phyloP scores from a whole-genome alignment of 2,329 filamentous ascomycete genomes.

The Pezicula rhizophila region DNA sequence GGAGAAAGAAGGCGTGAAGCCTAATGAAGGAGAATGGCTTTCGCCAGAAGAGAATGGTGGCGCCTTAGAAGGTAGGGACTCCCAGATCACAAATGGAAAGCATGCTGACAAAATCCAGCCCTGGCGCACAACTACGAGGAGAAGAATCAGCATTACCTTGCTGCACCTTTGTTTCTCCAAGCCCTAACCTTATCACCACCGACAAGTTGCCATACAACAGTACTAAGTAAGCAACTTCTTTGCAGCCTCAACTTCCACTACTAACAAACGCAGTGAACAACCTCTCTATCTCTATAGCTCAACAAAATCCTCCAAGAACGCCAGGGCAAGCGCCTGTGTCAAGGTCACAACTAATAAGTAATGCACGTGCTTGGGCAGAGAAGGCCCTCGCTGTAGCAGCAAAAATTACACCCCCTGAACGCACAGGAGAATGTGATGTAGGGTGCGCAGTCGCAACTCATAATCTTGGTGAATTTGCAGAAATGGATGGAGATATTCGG shows the following conservation, averaged over 20 bases:
- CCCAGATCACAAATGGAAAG: neutral
- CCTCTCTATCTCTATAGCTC: slow-evolving; percentile 65
- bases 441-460: slow-evolving; percentile 80
- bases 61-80: slow-evolving; percentile 54
- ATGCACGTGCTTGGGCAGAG: slow-evolving; percentile 70
- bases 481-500: slow-evolving; percentile 60
- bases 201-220: slow-evolving; percentile 67
- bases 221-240: slow-evolving; percentile 55
- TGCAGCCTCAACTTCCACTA: neutral
- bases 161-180: slow-evolving; percentile 80
- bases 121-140: slow-evolving; percentile 72
- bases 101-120: slow-evolving; percentile 39
- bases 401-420: slow-evolving; percentile 57
- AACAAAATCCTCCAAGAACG: slow-evolving; percentile 30
- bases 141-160: slow-evolving; percentile 70
- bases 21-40: slow-evolving; percentile 68
- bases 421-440: slow-evolving; percentile 74
- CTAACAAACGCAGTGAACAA: slow-evolving; percentile 62
- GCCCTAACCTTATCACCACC: slow-evolving; percentile 64
- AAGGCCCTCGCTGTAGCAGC: slow-evolving; percentile 66
- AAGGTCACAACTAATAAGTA: slow-evolving; percentile 56
- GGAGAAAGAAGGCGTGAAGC: slow-evolving; percentile 57
- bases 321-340: slow-evolving; percentile 38
- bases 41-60: slow-evolving; percentile 66
- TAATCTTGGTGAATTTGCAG: slow-evolving; percentile 79